Conservation (phyloP, 2,329 filamentous ascomycete species). For the Alternaria burnsii region DNA sequence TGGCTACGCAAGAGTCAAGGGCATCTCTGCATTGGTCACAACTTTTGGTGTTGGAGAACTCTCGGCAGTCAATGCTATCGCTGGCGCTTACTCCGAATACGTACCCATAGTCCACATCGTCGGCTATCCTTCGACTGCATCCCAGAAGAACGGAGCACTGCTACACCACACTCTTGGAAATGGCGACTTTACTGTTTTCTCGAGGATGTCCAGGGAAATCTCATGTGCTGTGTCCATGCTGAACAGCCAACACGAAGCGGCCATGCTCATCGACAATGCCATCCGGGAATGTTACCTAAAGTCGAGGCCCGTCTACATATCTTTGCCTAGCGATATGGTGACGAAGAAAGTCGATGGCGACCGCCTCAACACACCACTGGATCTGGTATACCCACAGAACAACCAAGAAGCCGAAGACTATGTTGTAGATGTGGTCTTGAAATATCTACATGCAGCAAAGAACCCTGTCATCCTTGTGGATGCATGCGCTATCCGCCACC, state of each 20-base stretch:
- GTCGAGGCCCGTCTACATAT: slow-evolving; percentile 83
- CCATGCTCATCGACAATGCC: slow-evolving; percentile 78
- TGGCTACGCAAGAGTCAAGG: slow-evolving; percentile 58
- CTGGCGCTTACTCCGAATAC: slow-evolving; percentile 58
- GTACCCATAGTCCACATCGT: slow-evolving; percentile 60
- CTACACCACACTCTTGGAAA: slow-evolving; percentile 60
- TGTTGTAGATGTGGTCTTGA: slow-evolving; percentile 80
- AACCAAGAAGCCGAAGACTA: slow-evolving; percentile 78
- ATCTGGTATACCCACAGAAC: slow-evolving; percentile 71
- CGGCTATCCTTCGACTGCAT: slow-evolving; percentile 54
- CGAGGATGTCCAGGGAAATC: slow-evolving; percentile 77
- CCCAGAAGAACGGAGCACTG: slow-evolving; percentile 53
- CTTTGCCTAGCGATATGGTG: slow-evolving; percentile 82
- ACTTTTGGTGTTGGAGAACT: slow-evolving; percentile 61
- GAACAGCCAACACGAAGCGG: slow-evolving; percentile 73
- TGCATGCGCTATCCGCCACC: slow-evolving; percentile 81
- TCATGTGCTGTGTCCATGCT: slow-evolving; percentile 77
- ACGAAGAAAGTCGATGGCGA: slow-evolving; percentile 78
- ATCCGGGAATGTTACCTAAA: slow-evolving; percentile 77
- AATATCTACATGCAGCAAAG: slow-evolving; percentile 75
- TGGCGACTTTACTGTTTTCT: slow-evolving; percentile 82
- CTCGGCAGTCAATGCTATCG: slow-evolving; percentile 57
- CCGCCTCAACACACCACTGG: slow-evolving; percentile 73
- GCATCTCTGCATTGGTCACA: slow-evolving; percentile 57
- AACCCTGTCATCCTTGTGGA: slow-evolving; percentile 83